Percentiles rank a stretch among this genome's conserved stretches.
Conservation (phyloP, 352 stramenopile species). For the Pilasporangium apinafurcum region DNA sequence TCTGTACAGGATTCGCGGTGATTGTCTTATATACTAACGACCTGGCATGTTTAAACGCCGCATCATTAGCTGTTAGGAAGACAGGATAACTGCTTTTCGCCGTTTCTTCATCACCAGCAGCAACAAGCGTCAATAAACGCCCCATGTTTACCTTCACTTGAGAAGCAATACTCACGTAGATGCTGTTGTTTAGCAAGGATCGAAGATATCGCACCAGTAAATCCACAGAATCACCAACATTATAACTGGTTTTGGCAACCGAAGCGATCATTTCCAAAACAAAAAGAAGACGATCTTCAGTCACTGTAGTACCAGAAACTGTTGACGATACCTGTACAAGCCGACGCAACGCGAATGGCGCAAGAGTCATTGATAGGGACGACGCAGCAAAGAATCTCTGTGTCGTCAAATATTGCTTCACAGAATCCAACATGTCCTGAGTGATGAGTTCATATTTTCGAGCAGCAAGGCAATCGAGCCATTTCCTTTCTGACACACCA, state of each 20-base stretch:
- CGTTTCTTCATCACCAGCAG: neutral
- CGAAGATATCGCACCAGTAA: constrained; percentile 46
- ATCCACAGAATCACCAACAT: constrained; percentile 10
- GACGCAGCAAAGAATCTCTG: constrained; percentile 36
- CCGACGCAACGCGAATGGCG: constrained; percentile 52
- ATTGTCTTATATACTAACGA: constrained; percentile 10
- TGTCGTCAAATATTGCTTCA: constrained; percentile 36
- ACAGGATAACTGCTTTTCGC: constrained; percentile 19
- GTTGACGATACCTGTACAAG: constrained; percentile 36
- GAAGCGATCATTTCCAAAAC: constrained; percentile 49
- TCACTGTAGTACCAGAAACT: constrained; percentile 27
- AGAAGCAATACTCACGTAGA: constrained; percentile 23
- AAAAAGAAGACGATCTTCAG: constrained; percentile 46
- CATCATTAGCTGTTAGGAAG: constrained; percentile 44
- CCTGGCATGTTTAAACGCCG: constrained; percentile 26
- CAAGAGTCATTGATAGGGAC: constrained; percentile 21
- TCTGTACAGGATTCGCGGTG: constrained; percentile 3
- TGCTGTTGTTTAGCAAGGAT: constrained; percentile 40
- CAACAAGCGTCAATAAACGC: constrained; percentile 3
- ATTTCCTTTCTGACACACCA: constrained; percentile 6
- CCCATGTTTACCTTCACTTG: constrained; percentile 15
- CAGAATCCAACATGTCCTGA: constrained; percentile 28
- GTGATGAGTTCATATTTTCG: constrained; percentile 9
- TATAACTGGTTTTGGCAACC: constrained; percentile 1
- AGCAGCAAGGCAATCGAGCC: constrained; percentile 24